phyloP scores from a whole-genome alignment of 352 stramenopile species.

The Plasmopara halstedii region DNA sequence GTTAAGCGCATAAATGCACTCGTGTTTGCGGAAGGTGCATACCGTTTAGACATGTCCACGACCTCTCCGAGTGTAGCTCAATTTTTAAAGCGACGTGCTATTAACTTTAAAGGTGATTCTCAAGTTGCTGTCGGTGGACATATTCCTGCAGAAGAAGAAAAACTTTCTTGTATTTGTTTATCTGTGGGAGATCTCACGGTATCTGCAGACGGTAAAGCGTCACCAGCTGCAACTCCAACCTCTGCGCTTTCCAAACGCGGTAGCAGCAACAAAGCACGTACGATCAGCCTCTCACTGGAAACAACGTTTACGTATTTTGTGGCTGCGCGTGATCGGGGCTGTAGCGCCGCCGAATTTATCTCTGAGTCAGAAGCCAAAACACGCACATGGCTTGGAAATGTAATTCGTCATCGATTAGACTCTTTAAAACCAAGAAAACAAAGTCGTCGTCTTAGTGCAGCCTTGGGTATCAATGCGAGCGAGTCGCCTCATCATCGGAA shows the following conservation, averaged over 20 bases:
- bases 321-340: slow-evolving; percentile 47
- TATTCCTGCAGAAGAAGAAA: slow-evolving; percentile 43
- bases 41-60: slow-evolving; percentile 42
- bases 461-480: slow-evolving; percentile 22
- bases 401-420: slow-evolving; percentile 53
- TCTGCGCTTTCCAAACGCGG: slow-evolving; percentile 32
- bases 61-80: slow-evolving; percentile 47
- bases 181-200: slow-evolving; percentile 50
- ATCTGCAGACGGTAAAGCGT: slow-evolving; percentile 11
- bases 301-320: slow-evolving; percentile 71
- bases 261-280: slow-evolving; percentile 71
- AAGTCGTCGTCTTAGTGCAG: slow-evolving; percentile 33
- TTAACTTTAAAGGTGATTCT: slow-evolving; percentile 69
- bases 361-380: slow-evolving; percentile 51
- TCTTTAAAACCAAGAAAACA: slow-evolving; percentile 61
- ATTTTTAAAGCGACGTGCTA: slow-evolving; percentile 52
- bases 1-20: slow-evolving; percentile 48
- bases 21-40: slow-evolving; percentile 63
- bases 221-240: slow-evolving; percentile 11
- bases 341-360: slow-evolving; percentile 45
- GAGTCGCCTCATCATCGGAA: slow-evolving; percentile 38
- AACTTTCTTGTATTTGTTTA: slow-evolving; percentile 56
- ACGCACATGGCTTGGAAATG: slow-evolving; percentile 52
- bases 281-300: slow-evolving; percentile 63
- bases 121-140: slow-evolving; percentile 36